These are phyloP conservation scores for Aspergillus transmontanensis DNA, from an alignment of 2,329 filamentous ascomycete species.

Conservation along the genomic window DNA sequence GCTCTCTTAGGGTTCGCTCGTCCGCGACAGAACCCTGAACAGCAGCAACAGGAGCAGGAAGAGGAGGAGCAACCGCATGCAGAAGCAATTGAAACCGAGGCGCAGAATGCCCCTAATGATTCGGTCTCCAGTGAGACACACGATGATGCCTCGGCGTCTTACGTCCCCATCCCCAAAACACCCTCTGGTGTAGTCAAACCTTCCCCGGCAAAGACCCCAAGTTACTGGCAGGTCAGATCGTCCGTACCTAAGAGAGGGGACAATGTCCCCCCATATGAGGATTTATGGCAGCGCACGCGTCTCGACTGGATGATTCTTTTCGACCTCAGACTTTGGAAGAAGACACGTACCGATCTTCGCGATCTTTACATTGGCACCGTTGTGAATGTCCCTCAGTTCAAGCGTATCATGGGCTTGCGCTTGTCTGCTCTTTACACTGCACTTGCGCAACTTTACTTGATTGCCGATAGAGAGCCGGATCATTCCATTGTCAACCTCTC, in stretches of 20 bases:
- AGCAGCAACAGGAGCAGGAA: slow-evolving; percentile 11
- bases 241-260: slow-evolving; percentile 65
- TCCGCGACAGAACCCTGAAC: slow-evolving; percentile 31
- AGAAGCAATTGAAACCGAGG: slow-evolving; percentile 16
- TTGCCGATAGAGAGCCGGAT: slow-evolving; percentile 93
- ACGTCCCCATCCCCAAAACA: slow-evolving; percentile 76
- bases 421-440: slow-evolving; percentile 94
- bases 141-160: slow-evolving; percentile 25
- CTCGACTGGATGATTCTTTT: slow-evolving; percentile 95
- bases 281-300: slow-evolving; percentile 84
- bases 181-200: slow-evolving; percentile 57
- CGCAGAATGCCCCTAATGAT: slow-evolving; percentile 20
- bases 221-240: slow-evolving; percentile 86
- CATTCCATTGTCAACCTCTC: slow-evolving; percentile 98
- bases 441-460: slow-evolving; percentile 89
- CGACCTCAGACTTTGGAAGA: slow-evolving; percentile 95
- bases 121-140: slow-evolving; percentile 16
- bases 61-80: slow-evolving; percentile 25
- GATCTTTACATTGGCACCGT: slow-evolving; percentile 96
- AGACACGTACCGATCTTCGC: slow-evolving; percentile 83
- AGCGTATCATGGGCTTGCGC: slow-evolving; percentile 86
- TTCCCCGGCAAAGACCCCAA: slow-evolving; percentile 55
- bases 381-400: slow-evolving; percentile 93
- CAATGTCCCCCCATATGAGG: slow-evolving; percentile 72
- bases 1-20: slow-evolving; percentile 74